A percentile compares a stretch with the other conserved stretches of the same genome.
Evolutionary conservation across 106 monocot species (phyloP).

Genomic region (Platanthera zijinensis): DNA sequence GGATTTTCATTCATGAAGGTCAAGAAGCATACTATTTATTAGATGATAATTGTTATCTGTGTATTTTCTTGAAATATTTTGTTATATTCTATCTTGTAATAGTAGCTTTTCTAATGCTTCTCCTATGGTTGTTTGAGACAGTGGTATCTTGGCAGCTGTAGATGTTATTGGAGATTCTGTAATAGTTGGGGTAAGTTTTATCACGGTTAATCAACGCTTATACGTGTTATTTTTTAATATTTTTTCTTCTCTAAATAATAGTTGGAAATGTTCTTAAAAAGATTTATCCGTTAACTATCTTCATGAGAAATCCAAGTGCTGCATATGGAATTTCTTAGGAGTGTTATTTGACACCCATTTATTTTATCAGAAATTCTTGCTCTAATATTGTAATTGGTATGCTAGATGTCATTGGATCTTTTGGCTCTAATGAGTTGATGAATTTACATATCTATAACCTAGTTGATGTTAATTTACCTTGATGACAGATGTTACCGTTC

Average conservation of each 20-base stretch:
- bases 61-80: not conserved
- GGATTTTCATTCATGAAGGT: not conserved
- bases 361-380: too few species aligned
- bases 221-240: not conserved
- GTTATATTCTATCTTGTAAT: not conserved
- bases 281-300: not conserved
- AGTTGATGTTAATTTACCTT: not conserved
- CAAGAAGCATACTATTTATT: not conserved
- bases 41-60: not conserved
- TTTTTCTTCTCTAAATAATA: not conserved
- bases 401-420: too few species aligned
- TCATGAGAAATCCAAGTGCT: not conserved
- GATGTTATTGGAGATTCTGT: constrained; percentile 15
- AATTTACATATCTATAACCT: not conserved
- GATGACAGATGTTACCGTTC: not conserved
- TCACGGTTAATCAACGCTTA: not conserved
- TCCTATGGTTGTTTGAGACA: constrained; percentile 2
- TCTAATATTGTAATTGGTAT: too few species aligned
- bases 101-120: not conserved
- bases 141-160: constrained; percentile 15
- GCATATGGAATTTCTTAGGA: not conserved
- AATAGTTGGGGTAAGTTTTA: constrained; percentile 10
- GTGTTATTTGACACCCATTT: not conserved
- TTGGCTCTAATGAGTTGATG: not conserved
- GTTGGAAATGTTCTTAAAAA: not conserved